A percentile compares a stretch with the other conserved stretches of the same genome.
These are phyloP conservation scores for Gaeumannomyces tritici DNA, from an alignment of 2,329 filamentous ascomycete species.

Conservation along the genomic window DNA sequence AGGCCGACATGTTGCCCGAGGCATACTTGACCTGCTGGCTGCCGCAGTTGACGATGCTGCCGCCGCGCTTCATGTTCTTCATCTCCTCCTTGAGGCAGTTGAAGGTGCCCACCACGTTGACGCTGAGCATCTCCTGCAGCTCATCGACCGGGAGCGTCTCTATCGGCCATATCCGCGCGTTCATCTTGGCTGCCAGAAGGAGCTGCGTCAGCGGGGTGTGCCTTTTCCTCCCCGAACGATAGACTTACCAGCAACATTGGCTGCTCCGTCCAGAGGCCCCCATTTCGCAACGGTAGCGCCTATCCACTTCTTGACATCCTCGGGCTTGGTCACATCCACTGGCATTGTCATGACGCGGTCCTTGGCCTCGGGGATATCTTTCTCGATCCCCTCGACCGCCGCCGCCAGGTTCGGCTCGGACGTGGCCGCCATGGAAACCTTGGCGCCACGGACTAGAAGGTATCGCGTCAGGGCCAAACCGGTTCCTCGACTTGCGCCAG, in stretches of 20 bases:
- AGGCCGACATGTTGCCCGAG: constrained; percentile 15
- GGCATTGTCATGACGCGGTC: constrained; percentile 6
- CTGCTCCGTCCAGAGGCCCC: constrained; percentile 17
- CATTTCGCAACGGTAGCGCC: constrained; percentile 13
- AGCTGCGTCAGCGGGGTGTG: constrained; percentile 2
- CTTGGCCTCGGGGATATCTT: not conserved
- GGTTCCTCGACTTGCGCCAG: constrained; percentile 3
- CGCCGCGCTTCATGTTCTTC: constrained; percentile 21
- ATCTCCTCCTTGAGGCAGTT: constrained; percentile 10
- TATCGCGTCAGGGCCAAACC: constrained; percentile 4
- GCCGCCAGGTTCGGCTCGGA: constrained; percentile 2
- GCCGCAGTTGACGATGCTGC: constrained; percentile 32
- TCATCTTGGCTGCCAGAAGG: not conserved
- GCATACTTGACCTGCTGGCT: constrained; percentile 20
- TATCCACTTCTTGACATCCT: constrained; percentile 18
- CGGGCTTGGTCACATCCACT: constrained; percentile 15
- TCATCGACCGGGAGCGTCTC: constrained; percentile 6
- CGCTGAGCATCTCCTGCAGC: constrained; percentile 8
- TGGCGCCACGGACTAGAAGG: constrained; percentile 3
- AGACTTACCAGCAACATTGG: constrained; percentile 18
- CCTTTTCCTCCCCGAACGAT: constrained; percentile 10
- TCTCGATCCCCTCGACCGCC: constrained; percentile 5
- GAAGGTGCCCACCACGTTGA: constrained; percentile 9
- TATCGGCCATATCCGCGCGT: not conserved
- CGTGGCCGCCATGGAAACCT: constrained; percentile 6